Evolutionary conservation across 352 stramenopile genomes (phyloP).

Genomic region (Aphanomyces euteiches): DNA sequence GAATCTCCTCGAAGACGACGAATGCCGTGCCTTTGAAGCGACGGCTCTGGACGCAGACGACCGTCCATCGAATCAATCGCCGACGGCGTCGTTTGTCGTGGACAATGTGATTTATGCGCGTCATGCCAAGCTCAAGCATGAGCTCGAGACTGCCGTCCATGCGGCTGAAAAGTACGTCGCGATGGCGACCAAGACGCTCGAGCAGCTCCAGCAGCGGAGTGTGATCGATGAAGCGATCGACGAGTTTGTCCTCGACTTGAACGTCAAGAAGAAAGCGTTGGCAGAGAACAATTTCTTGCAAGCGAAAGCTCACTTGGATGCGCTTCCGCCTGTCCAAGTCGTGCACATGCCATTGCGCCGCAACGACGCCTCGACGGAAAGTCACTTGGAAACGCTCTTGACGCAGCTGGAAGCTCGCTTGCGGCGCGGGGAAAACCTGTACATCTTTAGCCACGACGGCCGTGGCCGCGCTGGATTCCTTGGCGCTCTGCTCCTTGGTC

Average conservation of each 20-base stretch:
- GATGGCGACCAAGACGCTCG: slow-evolving; percentile 19
- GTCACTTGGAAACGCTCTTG: slow-evolving; percentile 38
- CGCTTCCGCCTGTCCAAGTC: slow-evolving; percentile 45
- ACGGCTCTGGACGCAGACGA: slow-evolving; percentile 15
- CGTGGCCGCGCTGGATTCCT: slow-evolving; percentile 68
- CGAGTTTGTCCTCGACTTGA: slow-evolving; percentile 22
- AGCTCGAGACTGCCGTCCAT: slow-evolving; percentile 18
- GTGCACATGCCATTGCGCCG: slow-evolving; percentile 52
- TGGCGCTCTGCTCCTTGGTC: slow-evolving; percentile 57
- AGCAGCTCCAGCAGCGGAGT: slow-evolving; percentile 8
- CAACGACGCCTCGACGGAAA: slow-evolving; percentile 37
- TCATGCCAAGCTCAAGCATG: slow-evolving; percentile 22
- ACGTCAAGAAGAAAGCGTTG: slow-evolving; percentile 45
- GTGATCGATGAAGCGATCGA: slow-evolving; percentile 15
- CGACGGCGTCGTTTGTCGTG: background rate
- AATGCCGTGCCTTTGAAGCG: slow-evolving; percentile 38
- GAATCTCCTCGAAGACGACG: slow-evolving; percentile 44
- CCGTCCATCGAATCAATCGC: background rate
- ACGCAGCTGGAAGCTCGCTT: slow-evolving; percentile 46
- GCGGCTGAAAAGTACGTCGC: slow-evolving; percentile 26
- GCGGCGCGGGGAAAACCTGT: slow-evolving; percentile 53
- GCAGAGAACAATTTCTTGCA: slow-evolving; percentile 47
- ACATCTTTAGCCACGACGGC: slow-evolving; percentile 69
- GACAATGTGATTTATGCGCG: background rate
- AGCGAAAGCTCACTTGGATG: slow-evolving; percentile 36